These are phyloP conservation scores for Aspergillus sp. DNA, from an alignment of 2,329 filamentous ascomycete genomes.

Conservation along the genomic window DNA sequence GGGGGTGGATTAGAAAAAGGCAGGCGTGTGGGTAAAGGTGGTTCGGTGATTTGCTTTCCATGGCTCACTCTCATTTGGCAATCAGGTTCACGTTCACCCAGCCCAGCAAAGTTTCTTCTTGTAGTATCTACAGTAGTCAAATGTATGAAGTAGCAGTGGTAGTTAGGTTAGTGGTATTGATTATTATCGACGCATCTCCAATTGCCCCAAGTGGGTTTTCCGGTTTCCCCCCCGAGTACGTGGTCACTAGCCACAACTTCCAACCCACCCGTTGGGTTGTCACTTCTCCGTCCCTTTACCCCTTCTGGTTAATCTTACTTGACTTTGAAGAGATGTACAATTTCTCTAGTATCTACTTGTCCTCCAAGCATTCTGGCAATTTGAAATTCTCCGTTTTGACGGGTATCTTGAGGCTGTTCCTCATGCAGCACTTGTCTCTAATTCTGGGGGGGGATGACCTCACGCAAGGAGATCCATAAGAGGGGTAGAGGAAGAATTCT, in stretches of 20 bases:
- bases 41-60: background rate
- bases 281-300: background rate
- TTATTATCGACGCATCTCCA: background rate
- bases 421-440: background rate
- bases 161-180: no score
- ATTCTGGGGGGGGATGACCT: background rate
- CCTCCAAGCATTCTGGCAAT: background rate
- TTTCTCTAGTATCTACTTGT: no score
- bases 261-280: slow-evolving; percentile 9
- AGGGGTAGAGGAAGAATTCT: slow-evolving; percentile 12
- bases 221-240: background rate
- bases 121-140: background rate
- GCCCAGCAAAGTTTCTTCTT: background rate
- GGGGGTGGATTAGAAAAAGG: background rate
- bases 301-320: background rate
- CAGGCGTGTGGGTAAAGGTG: background rate
- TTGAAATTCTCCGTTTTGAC: background rate
- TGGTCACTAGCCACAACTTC: slow-evolving; percentile 20
- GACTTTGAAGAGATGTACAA: background rate
- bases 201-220: slow-evolving; percentile 1
- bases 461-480: slow-evolving; percentile 12
- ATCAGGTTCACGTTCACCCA: slow-evolving; percentile 3
- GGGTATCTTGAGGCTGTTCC: background rate
- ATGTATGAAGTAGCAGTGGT: no score
- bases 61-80: slow-evolving; percentile 1